Base-by-base conservation (phyloP, 1,139 yeast genomes). In the Sugiyamaella neomexicana region DNA sequence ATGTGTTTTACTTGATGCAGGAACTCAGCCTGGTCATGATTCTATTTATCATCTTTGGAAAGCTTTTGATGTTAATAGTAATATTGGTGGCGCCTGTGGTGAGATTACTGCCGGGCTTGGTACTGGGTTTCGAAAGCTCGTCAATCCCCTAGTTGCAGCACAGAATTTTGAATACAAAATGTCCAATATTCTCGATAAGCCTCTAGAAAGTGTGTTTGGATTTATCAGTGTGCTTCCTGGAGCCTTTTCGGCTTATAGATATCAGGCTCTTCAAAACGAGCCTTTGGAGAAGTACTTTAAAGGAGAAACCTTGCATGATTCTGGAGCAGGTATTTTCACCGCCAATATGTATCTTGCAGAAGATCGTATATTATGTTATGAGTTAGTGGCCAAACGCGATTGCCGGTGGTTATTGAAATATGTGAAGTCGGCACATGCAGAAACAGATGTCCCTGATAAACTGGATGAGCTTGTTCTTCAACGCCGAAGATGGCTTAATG, bases 41-140 rank as follows among this genome's bases (percentile, higher is more conserved):
- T 81, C 95, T n/a, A 78, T 87, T 53, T 87, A 82, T 69, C 83
- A 83, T 63, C 75, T 87, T 55, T 87, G 95, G 95, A 81, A 80
- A 65, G 72, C 86, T 9, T 87, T 87, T 68, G 83, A 84, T 60
- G 59, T 64, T 31, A 85, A 86, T 66, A 80, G 85, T 1, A 76
- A 79, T 55, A 89, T 87, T n/a, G 95, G 90, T 0, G 95, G 95
- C 17, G 90, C 95, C 1, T 87, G 95, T 77, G 95, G 95, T 27
- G 95, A 87, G 67, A 86, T 87, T 75, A 80, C 79, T 58, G 88
- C 86, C 1, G 77, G 84, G 57, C 74, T 86, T 55, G 93, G 95
- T 5, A 77, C 75, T 3, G 79, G 78, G 5, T 76, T 76, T 54
- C 71, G 72, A 53, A 75, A 84, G 54, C 75, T 87, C 49, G 67